Percentiles rank a stretch among this genome's conserved stretches.
Conservation (phyloP, 257 asterid genomes). For the Forsythia suspensa region DNA sequence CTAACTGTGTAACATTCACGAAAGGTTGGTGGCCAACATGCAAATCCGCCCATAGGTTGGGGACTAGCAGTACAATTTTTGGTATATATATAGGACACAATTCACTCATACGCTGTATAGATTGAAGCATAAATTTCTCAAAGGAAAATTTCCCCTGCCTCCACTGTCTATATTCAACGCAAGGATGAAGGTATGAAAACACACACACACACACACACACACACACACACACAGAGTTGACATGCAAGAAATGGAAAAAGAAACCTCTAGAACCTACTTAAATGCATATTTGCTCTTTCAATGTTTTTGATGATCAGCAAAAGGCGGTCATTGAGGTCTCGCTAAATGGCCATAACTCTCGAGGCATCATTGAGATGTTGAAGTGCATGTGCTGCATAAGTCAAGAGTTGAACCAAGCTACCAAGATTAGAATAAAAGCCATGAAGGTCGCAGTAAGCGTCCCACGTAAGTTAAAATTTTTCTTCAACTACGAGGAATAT, state of each 20-base stretch:
- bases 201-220: too few species aligned
- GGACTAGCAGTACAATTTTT: not conserved
- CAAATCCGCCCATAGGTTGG: not conserved
- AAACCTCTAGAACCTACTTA: not conserved
- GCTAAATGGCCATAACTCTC: not conserved
- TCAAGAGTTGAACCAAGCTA: not conserved
- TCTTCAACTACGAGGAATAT: too few species aligned
- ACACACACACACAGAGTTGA: not conserved
- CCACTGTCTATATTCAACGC: not conserved
- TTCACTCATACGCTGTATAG: too few species aligned
- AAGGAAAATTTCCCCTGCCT: not conserved
- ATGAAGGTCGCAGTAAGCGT: not conserved
- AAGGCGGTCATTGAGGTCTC: not conserved
- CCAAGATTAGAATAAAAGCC: not conserved
- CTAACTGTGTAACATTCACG: not conserved
- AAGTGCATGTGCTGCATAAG: not conserved
- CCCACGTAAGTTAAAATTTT: not conserved
- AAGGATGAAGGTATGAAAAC: not conserved
- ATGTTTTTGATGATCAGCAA: not conserved
- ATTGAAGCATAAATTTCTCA: not conserved
- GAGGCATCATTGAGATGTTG: not conserved
- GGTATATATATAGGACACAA: too few species aligned
- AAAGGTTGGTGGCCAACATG: not conserved
- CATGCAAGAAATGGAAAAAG: not conserved
- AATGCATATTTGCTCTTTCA: too few species aligned